Evolutionary conservation across 352 stramenopile species (phyloP).

Genomic region (Blastocystis sp.): DNA sequence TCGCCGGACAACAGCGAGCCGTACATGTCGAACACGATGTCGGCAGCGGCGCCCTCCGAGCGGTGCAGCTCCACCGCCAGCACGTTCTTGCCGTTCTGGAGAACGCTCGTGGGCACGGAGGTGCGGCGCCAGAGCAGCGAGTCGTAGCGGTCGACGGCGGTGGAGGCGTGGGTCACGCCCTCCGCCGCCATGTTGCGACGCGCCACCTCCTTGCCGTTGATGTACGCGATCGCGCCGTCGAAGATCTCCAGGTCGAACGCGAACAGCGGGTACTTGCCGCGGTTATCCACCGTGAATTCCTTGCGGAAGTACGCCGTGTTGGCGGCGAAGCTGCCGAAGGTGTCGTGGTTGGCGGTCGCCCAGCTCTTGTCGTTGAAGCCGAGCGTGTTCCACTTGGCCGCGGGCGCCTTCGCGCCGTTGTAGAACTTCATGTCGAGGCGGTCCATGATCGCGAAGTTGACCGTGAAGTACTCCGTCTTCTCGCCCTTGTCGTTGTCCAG

Average conservation of each 20-base stretch:
- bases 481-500: background rate
- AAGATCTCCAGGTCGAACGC: constrained; percentile 6
- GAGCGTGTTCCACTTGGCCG: constrained; percentile 21
- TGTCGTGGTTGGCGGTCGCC: background rate
- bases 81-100: constrained; percentile 22
- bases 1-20: background rate
- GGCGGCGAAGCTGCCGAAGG: constrained; percentile 25
- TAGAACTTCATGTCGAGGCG: background rate
- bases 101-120: constrained; percentile 7
- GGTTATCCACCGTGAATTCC: background rate
- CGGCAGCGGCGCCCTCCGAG: background rate
- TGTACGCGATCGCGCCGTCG: background rate
- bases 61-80: constrained; percentile 43
- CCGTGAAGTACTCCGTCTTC: constrained; percentile 23
- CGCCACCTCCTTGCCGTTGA: constrained; percentile 32
- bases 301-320: constrained; percentile 16
- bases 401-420: background rate
- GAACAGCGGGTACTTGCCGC: background rate
- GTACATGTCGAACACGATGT: constrained; percentile 25
- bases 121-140: background rate
- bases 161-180: background rate
- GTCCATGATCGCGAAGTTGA: constrained; percentile 20
- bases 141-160: constrained; percentile 10
- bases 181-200: constrained; percentile 3
- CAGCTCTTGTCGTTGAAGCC: constrained; percentile 29